Evolutionary conservation across 208 protist species (phyloP), one percentile per base, ranked within the genome.

Genomic region (Leishmania lainsoni): DNA sequence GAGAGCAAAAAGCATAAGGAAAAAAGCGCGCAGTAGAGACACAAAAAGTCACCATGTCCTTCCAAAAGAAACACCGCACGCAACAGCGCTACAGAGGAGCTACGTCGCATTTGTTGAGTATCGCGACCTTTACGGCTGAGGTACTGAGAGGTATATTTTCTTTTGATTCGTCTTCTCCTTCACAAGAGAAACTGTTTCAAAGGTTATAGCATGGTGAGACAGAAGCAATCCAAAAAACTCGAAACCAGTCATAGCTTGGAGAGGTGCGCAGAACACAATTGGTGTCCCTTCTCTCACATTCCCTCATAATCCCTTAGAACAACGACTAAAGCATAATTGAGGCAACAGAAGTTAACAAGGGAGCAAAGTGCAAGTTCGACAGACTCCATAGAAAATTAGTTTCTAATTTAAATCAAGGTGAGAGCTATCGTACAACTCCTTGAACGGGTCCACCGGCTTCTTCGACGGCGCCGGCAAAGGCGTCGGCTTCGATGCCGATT

Each of bases 401-500:
- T 39, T 32, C 74, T 66, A 78, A 0, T 56, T 76, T 0, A 80
- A 84, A n/a, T 76, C 61, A 26, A 45, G 71, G 35, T 80, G 81
- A 3, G 76, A 84, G 6, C 66, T 58, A 6, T 81, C 39, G 61
- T 84, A 93, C 52, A 93, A 56, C n/a, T 84, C 73, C 59, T 90
- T 93, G 75, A 93, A 93, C n/a, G 85, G 81, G 75, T 93, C 85
- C 4, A 58, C 69, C 26, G 76, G 42, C 17, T 84, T 88, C 75
- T 85, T 77, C 12, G 79, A n/a, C 16, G 65, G 42, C 45, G 39
- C 35, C 9, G 70, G 42, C 51, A 59, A 58, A 61, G 32, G 49
- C 32, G 72, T 3, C 16, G 45, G 29, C 32, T 5, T 42, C 51
- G 14, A 39, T n/a, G 32, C 2, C 72, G 20, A 29, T 61, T 39